phyloP scores from a whole-genome alignment of 306 rosid genomes.

The Prunus mume region DNA sequence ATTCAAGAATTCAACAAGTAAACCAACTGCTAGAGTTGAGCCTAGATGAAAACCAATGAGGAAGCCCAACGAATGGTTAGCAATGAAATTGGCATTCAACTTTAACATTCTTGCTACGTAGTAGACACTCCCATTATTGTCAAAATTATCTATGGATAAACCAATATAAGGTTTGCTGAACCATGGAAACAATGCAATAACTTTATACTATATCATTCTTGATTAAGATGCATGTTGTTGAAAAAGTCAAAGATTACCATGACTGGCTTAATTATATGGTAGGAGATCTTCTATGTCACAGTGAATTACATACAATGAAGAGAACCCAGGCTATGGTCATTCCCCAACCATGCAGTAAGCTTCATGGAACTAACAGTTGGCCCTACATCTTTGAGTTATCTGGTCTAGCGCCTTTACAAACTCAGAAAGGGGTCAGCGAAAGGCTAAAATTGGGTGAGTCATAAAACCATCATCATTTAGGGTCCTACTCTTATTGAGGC shows the following conservation, averaged over 20 bases:
- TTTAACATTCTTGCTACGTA: neutral
- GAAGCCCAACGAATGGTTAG: conserved; percentile 1
- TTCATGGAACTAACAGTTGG: neutral
- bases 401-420: neutral
- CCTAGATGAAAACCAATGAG: neutral
- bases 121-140: neutral
- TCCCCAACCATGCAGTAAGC: neutral
- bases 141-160: neutral
- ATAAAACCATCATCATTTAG: neutral
- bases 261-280: neutral
- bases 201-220: neutral
- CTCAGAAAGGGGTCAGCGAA: neutral
- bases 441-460: neutral
- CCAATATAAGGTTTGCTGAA: neutral
- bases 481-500: neutral
- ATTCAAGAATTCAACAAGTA: neutral
- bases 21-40: neutral
- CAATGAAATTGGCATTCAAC: conserved; percentile 1
- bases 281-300: neutral
- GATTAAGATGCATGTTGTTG: neutral
- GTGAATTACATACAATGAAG: neutral
- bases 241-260: neutral
- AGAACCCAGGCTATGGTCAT: neutral
- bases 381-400: neutral
- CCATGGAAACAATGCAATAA: neutral